Evolutionary conservation across 1,139 yeast genomes (phyloP).

Genomic region (Groenewaldozyma auringiensis): DNA sequence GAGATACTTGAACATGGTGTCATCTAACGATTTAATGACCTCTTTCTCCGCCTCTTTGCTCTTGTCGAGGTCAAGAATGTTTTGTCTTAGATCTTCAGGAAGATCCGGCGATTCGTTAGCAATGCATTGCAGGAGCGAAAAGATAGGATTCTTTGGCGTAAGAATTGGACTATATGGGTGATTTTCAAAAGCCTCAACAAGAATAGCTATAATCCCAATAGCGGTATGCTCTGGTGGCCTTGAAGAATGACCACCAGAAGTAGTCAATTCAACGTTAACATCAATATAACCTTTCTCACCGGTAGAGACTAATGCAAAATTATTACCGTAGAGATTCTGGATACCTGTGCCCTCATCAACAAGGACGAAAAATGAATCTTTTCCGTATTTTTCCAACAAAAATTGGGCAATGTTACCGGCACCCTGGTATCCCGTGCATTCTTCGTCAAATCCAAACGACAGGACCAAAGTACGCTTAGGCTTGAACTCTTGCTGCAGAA

Average conservation of each 20-base stretch:
- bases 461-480: slow-evolving; percentile 35
- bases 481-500: slow-evolving; percentile 39
- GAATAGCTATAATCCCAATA: slow-evolving; percentile 59
- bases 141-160: slow-evolving; percentile 48
- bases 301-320: slow-evolving; percentile 51
- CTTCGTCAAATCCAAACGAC: slow-evolving; percentile 71
- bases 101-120: slow-evolving; percentile 36
- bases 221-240: slow-evolving; percentile 66
- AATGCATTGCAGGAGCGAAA: slow-evolving; percentile 39
- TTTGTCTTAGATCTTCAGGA: slow-evolving; percentile 16
- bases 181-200: slow-evolving; percentile 44
- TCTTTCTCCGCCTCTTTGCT: slow-evolving; percentile 10
- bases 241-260: slow-evolving; percentile 70
- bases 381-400: slow-evolving; percentile 47
- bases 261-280: slow-evolving; percentile 39
- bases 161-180: slow-evolving; percentile 42
- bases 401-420: slow-evolving; percentile 41
- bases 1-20: slow-evolving; percentile 32
- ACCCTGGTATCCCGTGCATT: slow-evolving; percentile 53
- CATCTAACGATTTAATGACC: slow-evolving; percentile 10
- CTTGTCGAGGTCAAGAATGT: slow-evolving; percentile 11
- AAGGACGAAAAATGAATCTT: slow-evolving; percentile 48
- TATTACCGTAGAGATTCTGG: slow-evolving; percentile 37
- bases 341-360: slow-evolving; percentile 49
- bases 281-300: slow-evolving; percentile 64